Conservation (phyloP, 2,329 filamentous ascomycete species). For the Epichloe elymi region DNA sequence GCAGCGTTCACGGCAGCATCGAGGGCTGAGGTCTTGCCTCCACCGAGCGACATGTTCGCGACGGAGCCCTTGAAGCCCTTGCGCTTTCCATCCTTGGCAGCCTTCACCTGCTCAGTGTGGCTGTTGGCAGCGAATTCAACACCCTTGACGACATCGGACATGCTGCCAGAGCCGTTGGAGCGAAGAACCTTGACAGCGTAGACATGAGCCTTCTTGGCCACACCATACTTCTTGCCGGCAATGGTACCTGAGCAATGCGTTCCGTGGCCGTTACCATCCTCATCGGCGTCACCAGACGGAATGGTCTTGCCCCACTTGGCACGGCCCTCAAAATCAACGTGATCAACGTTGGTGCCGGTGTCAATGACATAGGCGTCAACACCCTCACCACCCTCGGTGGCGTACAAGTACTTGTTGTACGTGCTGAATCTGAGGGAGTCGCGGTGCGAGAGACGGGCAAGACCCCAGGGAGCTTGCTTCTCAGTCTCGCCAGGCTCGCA, state of each 20-base stretch:
- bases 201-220: constrained; percentile 95
- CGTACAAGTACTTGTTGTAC: constrained; percentile 98
- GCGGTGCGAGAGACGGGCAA: constrained; percentile 95
- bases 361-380: constrained; percentile 99
- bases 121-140: constrained; percentile 84
- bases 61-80: constrained; percentile 98
- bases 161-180: constrained; percentile 93
- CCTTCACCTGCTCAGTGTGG: constrained; percentile 63
- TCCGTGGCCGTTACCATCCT: constrained; percentile 94
- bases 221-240: constrained; percentile 96
- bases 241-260: constrained; percentile 99
- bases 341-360: constrained; percentile 84
- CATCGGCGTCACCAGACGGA: constrained; percentile 68
- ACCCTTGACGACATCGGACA: constrained; percentile 98
- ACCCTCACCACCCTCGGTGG: constrained; percentile 81
- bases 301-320: constrained; percentile 97
- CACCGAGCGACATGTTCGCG: constrained; percentile 98
- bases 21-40: constrained; percentile 87
- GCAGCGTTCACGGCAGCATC: constrained; percentile 91
- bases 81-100: constrained; percentile 74
- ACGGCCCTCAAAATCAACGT: constrained; percentile 95
- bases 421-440: constrained; percentile 73
- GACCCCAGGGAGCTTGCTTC: constrained; percentile 95
- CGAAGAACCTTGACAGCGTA: constrained; percentile 97
- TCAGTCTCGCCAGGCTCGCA: constrained; percentile 49